Conservation (phyloP, 805 yeast species). For the Zygosaccharomyces bisporus region DNA sequence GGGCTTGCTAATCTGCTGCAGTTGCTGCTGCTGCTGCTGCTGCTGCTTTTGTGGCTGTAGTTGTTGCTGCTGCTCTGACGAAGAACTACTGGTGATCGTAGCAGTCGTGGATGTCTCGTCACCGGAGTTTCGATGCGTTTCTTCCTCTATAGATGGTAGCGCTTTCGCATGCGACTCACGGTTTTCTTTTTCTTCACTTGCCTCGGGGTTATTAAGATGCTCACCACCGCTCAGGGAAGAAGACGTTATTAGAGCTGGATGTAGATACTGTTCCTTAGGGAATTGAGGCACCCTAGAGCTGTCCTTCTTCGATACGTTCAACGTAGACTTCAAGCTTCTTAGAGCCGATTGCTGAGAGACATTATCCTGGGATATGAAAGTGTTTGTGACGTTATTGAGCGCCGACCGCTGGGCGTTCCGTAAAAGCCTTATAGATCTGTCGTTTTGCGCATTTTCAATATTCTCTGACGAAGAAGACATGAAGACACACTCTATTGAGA, state of each 20-base stretch:
- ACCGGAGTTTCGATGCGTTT: slow-evolving; percentile 7
- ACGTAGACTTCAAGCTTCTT: slow-evolving; percentile 20
- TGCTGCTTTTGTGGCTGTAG: neutral
- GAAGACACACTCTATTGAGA: slow-evolving; percentile 7
- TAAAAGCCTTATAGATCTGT: slow-evolving; percentile 23
- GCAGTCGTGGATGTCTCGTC: slow-evolving; percentile 7
- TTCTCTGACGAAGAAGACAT: slow-evolving; percentile 21
- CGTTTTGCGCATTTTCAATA: slow-evolving; percentile 22
- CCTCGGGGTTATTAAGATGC: slow-evolving; percentile 24
- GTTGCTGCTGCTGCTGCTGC: slow-evolving; percentile 2
- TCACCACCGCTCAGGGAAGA: slow-evolving; percentile 18
- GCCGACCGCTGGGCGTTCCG: slow-evolving; percentile 34
- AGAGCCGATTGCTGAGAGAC: slow-evolving; percentile 18
- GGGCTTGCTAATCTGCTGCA: neutral
- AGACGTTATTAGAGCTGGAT: slow-evolving; percentile 8
- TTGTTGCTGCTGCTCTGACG: slow-evolving; percentile 4
- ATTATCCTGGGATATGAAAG: slow-evolving; percentile 27
- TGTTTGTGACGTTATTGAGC: slow-evolving; percentile 36
- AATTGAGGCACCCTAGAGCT: slow-evolving; percentile 19
- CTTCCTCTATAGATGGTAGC: slow-evolving; percentile 22
- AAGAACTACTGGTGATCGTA: neutral
- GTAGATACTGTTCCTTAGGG: slow-evolving; percentile 15
- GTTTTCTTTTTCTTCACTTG: slow-evolving; percentile 29
- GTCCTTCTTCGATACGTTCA: slow-evolving; percentile 20
- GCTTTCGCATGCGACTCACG: slow-evolving; percentile 22